A percentile compares a stretch with the other conserved stretches of the same genome.
Evolutionary conservation across 148 eudicot species (phyloP).

Genomic region (Polygonum maritimum): DNA sequence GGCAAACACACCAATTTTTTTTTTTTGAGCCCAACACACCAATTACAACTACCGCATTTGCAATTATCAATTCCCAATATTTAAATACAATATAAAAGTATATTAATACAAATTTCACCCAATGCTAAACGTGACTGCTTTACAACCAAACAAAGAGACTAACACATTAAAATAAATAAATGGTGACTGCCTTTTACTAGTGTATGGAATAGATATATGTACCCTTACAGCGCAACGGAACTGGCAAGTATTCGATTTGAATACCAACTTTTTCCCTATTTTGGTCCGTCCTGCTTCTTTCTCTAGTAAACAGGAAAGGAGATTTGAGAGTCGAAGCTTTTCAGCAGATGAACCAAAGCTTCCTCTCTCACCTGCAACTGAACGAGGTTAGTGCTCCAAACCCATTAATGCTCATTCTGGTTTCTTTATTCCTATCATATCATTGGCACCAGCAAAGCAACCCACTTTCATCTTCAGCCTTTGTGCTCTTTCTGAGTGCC

Average conservation of each 20-base stretch:
- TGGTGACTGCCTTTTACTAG: too few species aligned
- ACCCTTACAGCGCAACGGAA: background rate
- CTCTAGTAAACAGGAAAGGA: background rate
- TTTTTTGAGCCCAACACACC: too few species aligned
- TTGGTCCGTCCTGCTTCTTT: background rate
- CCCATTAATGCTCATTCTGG: background rate
- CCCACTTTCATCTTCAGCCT: background rate
- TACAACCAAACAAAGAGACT: too few species aligned
- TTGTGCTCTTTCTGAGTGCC: background rate
- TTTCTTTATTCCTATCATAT: background rate
- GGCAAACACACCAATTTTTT: slow-evolving; percentile 12
- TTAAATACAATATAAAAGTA: background rate
- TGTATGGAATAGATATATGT: too few species aligned
- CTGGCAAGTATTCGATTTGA: background rate
- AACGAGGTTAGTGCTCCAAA: background rate
- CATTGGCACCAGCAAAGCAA: background rate
- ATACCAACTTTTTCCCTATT: background rate
- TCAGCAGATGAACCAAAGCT: background rate
- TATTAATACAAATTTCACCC: background rate
- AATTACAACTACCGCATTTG: background rate
- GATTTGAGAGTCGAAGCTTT: background rate
- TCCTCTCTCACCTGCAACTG: background rate
- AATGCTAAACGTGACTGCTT: too few species aligned
- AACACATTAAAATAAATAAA: too few species aligned
- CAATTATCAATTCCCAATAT: background rate